Evolutionary conservation across 176 grass and related monocot genomes (phyloP), one percentile per base, ranked within the genome.

Genomic region (Ananas comosus): DNA sequence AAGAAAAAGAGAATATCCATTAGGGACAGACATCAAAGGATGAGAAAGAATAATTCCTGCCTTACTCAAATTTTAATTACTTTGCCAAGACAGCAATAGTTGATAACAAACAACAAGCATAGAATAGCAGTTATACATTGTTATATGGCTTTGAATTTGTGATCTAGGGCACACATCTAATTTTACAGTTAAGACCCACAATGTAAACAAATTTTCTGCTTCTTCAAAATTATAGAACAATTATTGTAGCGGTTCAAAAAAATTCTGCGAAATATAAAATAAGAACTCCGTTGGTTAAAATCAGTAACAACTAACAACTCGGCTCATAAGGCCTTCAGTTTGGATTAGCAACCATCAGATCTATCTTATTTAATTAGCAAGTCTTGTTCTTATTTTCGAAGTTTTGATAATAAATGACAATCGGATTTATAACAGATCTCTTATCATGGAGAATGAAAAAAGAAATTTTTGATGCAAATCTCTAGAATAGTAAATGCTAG

Each of bases 1-100:
- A 58, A 75, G 29, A 27, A 70, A 24, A 33, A 76, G 67, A 57
- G 48, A 50, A 10, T 9, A 18, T 22, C 21, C 56, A 61, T 61
- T 22, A 61, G 16, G 22, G 16, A 18, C 13, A 1, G 56, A 3
- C 52, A 42, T 42, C 33, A 42, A 42, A 42, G 3, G 52, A 56
- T 5, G 52, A 18, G 16, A 16, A 61, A 61, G 21, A 7, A 57
- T 57, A 16, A 9, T 57, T 57, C n/a, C 14, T 57, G 53, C 0
- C 33, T 42, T 42, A 6, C 33, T 57, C 13, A 57, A 57, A 57
- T 13, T 16, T 13, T 17, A 57, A 57, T 7, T 42, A 42, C 33
- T 42, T 42, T 42, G 17, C 53, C 12, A 57, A 16, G 53, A 13
- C n/a, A 57, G 13, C 53, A 57, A 57, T 57, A 9, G 53, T 9